Base-by-base conservation (phyloP, 2,329 filamentous ascomycete species). In the Aspergillus sp. region DNA sequence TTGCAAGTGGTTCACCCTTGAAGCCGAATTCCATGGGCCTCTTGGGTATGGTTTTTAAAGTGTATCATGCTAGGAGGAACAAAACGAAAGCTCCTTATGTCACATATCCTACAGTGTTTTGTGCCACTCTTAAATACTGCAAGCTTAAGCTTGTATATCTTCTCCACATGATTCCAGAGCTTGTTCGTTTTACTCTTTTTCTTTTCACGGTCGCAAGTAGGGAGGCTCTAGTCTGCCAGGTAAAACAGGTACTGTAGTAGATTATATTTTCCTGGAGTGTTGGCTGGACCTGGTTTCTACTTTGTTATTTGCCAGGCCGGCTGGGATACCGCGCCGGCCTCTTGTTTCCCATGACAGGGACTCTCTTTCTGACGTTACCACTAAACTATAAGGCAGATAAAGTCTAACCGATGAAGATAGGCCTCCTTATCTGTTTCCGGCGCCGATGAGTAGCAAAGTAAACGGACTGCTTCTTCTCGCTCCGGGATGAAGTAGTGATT, bases 401-500 rank as follows among this genome's bases (percentile, higher is more conserved):
- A 61, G 6, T 27, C 22, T 1, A 61, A 33, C 39, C 39, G 37
- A 27, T 20, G n/a, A 52, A 41, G 30, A 22, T 55, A 19, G 13
- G 33, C 39, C 40, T 62, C 47, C 27, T 64, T 51, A 49, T 39
- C 27, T 39, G 48, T 57, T 34, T 54, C 41, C 11, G 48, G 27
- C 11, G 17, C 15, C 13, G 54, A 22, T 5, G 54, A 50, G 37
- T 60, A 60, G 51, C 13, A 62, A 9, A 62, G 51, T 11, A 60
- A 40, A 22, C 22, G 4, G 19, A 64, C 60, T 30, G 61, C 15
- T 51, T 56, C 46, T 53, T 24, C 53, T 19, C 50, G 49, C 46
- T 66, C 57, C n/a, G 15, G 30, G 54, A 64, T 61, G 40, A 54
- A 50, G 30, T 62, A 64, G 30, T 42, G 15, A 22, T 24, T 39